These are phyloP conservation scores for Panicum virgatum DNA, from an alignment of 202 grass and related monocot species.

Conservation along the genomic window DNA sequence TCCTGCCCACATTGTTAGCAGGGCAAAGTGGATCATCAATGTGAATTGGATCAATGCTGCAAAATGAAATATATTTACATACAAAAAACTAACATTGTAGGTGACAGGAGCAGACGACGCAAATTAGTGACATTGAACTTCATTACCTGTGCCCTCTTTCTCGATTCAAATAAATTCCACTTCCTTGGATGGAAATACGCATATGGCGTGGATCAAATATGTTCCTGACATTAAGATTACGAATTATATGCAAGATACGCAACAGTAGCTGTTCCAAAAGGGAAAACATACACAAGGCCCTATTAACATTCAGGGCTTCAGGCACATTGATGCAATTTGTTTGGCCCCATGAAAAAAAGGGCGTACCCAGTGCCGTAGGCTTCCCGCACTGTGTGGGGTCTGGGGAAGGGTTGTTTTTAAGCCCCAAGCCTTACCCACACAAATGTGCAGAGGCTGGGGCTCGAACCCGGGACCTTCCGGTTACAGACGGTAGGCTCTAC, in stretches of 20 bases:
- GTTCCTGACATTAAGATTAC: slow-evolving; percentile 65
- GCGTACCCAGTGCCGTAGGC: too few species aligned
- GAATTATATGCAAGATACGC: slow-evolving; percentile 20
- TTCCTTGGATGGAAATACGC: slow-evolving; percentile 97
- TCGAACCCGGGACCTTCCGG: too few species aligned
- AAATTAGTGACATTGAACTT: slow-evolving; percentile 22
- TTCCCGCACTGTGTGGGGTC: too few species aligned
- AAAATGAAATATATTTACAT: slow-evolving; percentile 35
- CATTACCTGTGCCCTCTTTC: slow-evolving; percentile 93
- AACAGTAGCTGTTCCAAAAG: slow-evolving; percentile 25
- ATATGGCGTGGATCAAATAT: slow-evolving; percentile 98
- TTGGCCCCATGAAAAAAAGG: neutral
- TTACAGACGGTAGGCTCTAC: too few species aligned
- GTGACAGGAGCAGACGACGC: neutral
- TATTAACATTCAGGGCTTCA: slow-evolving; percentile 16
- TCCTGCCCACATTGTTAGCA: slow-evolving; percentile 95
- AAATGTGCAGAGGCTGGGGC: too few species aligned
- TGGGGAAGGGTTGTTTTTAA: too few species aligned
- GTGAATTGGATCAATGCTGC: slow-evolving; percentile 97
- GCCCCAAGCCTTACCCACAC: too few species aligned
- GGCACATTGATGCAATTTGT: slow-evolving; percentile 4
- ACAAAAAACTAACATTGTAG: slow-evolving; percentile 27
- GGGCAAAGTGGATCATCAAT: slow-evolving; percentile 96
- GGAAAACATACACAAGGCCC: neutral
- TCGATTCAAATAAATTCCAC: slow-evolving; percentile 92